Evolutionary conservation across 257 asterid species (phyloP).

Genomic region (Nicotiana tomentosiformis): DNA sequence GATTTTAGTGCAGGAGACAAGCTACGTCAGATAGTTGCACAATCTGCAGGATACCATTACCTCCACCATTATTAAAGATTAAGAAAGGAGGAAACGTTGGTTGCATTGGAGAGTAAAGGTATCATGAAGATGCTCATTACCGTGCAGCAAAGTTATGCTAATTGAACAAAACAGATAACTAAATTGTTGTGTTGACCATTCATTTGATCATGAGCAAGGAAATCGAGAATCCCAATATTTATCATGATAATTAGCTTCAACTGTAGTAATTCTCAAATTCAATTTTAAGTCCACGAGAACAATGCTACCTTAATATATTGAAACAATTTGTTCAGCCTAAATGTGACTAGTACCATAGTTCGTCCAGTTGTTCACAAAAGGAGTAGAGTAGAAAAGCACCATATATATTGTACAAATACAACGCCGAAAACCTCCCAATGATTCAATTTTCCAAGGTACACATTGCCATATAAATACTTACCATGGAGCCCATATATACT

Average conservation of each 20-base stretch:
- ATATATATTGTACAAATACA: background rate
- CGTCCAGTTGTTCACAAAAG: background rate
- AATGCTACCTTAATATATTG: background rate
- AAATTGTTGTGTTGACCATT: background rate
- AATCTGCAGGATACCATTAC: background rate
- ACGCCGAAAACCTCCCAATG: background rate
- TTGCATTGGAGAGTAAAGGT: background rate
- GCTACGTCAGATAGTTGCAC: background rate
- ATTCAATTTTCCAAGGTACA: too few species aligned
- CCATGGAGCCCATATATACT: background rate
- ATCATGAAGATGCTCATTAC: background rate
- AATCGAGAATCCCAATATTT: background rate
- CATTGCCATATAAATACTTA: background rate
- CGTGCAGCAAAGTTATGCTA: background rate
- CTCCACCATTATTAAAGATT: background rate
- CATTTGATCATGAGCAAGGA: background rate
- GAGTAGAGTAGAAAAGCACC: background rate
- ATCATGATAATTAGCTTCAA: background rate
- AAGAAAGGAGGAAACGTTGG: background rate
- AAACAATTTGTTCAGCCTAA: background rate
- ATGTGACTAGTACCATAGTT: background rate
- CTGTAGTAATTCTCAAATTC: background rate
- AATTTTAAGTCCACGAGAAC: background rate
- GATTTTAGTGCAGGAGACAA: conserved; percentile 24
- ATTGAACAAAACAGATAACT: background rate